These are phyloP conservation scores for Carex scoparia DNA, from an alignment of 176 grass and related monocot species.

Conservation along the genomic window DNA sequence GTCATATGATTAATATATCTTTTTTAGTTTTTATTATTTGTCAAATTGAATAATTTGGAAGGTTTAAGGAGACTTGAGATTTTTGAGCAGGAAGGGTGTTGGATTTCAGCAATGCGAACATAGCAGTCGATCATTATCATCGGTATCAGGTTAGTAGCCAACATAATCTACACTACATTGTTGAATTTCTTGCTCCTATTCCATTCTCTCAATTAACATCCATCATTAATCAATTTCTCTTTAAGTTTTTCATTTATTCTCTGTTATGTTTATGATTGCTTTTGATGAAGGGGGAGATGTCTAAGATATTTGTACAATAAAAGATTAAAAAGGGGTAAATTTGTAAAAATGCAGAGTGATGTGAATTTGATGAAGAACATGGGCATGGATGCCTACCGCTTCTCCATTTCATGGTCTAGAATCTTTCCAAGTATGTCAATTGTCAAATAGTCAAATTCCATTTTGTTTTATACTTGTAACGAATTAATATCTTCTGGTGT, in stretches of 20 bases:
- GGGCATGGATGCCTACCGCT: slow-evolving; percentile 85
- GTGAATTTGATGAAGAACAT: slow-evolving; percentile 81
- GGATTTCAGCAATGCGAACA: slow-evolving; percentile 93
- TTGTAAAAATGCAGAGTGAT: slow-evolving; percentile 45
- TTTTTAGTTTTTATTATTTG: neutral
- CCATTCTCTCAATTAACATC: neutral
- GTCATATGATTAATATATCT: slow-evolving; percentile 8
- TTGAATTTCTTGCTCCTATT: neutral
- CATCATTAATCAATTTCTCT: neutral
- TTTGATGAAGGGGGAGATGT: neutral
- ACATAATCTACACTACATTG: neutral
- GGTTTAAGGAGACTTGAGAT: neutral
- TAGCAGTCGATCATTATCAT: slow-evolving; percentile 95
- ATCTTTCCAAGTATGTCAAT: slow-evolving; percentile 90
- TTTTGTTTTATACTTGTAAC: neutral
- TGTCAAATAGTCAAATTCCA: slow-evolving; percentile 30
- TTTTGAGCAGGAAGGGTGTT: slow-evolving; percentile 64
- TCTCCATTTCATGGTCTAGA: slow-evolving; percentile 95
- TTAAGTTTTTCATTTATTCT: neutral
- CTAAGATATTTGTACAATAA: slow-evolving; percentile 5
- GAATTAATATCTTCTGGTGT: neutral
- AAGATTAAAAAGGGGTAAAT: neutral
- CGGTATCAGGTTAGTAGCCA: slow-evolving; percentile 62
- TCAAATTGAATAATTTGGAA: slow-evolving; percentile 7
- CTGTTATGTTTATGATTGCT: slow-evolving; percentile 6